These are phyloP conservation scores for Petunia axillaris DNA, from an alignment of 257 asterid genomes.

Conservation along the genomic window DNA sequence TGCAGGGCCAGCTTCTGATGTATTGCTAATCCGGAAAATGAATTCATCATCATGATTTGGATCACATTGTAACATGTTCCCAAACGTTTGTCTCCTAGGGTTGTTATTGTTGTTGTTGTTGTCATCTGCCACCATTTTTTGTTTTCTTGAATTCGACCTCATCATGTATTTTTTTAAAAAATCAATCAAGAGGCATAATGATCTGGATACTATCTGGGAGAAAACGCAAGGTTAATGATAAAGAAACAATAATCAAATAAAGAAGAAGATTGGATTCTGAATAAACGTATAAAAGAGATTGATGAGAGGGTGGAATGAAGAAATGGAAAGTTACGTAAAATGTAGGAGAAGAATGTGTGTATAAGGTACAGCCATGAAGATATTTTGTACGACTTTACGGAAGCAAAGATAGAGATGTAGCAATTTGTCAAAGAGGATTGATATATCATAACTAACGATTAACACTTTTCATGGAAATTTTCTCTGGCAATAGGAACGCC, in stretches of 20 bases:
- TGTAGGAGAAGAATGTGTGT: slow-evolving; percentile 1
- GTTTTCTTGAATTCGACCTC: slow-evolving; percentile 4
- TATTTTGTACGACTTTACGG: neutral
- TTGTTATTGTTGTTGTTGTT: slow-evolving; percentile 3
- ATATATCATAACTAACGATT: neutral
- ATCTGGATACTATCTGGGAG: neutral
- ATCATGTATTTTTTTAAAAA: neutral
- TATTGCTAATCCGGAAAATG: slow-evolving; percentile 28
- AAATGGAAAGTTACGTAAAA: neutral
- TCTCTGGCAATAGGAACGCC: neutral
- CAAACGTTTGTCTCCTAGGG: slow-evolving; percentile 24
- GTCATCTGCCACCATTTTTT: neutral
- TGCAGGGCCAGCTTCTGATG: neutral
- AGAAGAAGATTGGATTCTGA: neutral
- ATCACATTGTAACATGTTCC: slow-evolving; percentile 30
- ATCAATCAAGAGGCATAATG: neutral
- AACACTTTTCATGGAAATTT: slow-evolving; percentile 5
- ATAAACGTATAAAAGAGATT: neutral
- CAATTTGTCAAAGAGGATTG: neutral
- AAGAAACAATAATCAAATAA: neutral
- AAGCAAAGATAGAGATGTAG: neutral
- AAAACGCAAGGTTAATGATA: neutral
- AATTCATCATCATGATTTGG: slow-evolving; percentile 20
- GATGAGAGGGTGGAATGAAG: neutral
- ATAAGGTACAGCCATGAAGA: slow-evolving; percentile 16